phyloP scores from a whole-genome alignment of 495 filamentous ascomycete species.

The Xylaria castorea region DNA sequence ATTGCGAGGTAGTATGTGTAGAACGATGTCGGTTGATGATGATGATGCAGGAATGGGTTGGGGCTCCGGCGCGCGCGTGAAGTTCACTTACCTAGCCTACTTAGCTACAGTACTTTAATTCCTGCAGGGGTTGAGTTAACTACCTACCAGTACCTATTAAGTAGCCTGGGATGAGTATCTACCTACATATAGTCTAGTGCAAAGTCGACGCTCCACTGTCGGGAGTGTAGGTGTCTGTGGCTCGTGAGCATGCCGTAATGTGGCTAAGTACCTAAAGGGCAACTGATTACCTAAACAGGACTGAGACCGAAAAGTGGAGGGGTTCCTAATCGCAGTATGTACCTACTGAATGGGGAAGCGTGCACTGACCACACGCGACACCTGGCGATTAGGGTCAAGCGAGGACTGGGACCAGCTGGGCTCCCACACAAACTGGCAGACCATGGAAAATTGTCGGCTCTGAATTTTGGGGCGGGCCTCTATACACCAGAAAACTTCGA shows the following conservation, averaged over 20 bases:
- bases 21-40: neutral
- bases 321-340: no score
- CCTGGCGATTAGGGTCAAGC: slow-evolving; percentile 44
- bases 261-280: neutral
- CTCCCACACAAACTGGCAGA: slow-evolving; percentile 41
- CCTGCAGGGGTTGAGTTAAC: slow-evolving; percentile 13
- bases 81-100: neutral
- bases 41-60: slow-evolving; percentile 14
- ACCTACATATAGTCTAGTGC: no score
- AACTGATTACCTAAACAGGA: neutral
- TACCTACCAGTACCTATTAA: no score
- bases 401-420: slow-evolving; percentile 32
- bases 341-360: neutral
- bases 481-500: slow-evolving; percentile 38
- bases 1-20: neutral
- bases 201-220: neutral
- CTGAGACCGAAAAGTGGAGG: neutral
- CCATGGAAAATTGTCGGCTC: slow-evolving; percentile 44
- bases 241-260: neutral
- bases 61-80: slow-evolving; percentile 13
- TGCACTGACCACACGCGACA: slow-evolving; percentile 20
- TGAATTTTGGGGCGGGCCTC: slow-evolving; percentile 33
- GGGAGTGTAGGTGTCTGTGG: neutral
- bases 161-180: no score
- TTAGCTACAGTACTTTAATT: neutral